Conservation (phyloP, 2,329 filamentous ascomycete species). For the Colletotrichum sp. region DNA sequence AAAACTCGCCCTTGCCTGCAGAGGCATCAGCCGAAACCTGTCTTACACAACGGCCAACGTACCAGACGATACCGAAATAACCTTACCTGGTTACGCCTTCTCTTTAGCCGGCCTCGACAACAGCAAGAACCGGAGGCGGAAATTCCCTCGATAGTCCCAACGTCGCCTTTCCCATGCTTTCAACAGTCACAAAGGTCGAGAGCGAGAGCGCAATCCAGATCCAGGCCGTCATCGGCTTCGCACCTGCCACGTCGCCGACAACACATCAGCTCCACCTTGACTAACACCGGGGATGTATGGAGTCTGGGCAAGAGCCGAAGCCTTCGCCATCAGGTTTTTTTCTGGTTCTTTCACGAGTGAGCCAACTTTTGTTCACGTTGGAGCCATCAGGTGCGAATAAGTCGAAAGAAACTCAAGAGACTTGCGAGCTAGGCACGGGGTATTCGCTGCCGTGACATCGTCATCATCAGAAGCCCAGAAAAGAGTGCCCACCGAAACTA, state of each 20-base stretch:
- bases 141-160: not conserved
- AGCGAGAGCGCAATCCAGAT: not conserved
- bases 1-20: not conserved
- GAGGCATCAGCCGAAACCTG: not conserved
- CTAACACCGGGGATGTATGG: not conserved
- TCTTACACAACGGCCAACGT: not conserved
- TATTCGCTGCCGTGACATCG: conserved; percentile 6
- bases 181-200: not conserved
- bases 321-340: not conserved
- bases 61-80: not conserved
- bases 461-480: not conserved
- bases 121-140: not conserved
- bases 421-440: not conserved
- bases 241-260: not conserved
- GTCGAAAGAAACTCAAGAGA: not conserved
- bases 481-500: not conserved
- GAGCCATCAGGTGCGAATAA: not conserved
- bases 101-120: not conserved
- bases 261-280: not conserved
- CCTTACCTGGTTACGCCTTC: not conserved
- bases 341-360: not conserved
- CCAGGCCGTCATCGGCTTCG: not conserved
- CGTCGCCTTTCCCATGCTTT: not conserved
- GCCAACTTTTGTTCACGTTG: not conserved
- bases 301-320: not conserved